Evolutionary conservation across 2,329 filamentous ascomycete genomes (phyloP).

Genomic region (Tolypocladium sp.): DNA sequence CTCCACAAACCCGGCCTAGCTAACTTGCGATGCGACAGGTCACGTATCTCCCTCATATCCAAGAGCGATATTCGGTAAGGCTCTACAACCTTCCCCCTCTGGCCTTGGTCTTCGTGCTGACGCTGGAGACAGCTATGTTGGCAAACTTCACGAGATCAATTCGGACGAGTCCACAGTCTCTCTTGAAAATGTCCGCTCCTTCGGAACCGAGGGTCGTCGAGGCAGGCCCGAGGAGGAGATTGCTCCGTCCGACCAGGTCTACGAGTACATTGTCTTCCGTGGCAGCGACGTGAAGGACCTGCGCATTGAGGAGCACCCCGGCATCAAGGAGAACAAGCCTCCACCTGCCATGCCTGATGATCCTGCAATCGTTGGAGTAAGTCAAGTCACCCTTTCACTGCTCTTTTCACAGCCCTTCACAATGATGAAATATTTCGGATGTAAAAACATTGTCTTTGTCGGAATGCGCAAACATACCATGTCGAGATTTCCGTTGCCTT

Average conservation of each 20-base stretch:
- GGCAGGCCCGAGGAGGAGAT: slow-evolving; percentile 74
- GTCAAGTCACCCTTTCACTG: slow-evolving; percentile 31
- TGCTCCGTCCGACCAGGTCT: slow-evolving; percentile 74
- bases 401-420: slow-evolving; percentile 20
- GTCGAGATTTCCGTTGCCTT: slow-evolving; percentile 99
- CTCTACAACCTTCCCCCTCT: slow-evolving; percentile 6
- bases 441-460: slow-evolving; percentile 71
- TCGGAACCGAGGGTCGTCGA: slow-evolving; percentile 85
- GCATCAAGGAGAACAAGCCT: slow-evolving; percentile 64
- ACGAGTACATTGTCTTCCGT: slow-evolving; percentile 98
- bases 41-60: slow-evolving; percentile 92
- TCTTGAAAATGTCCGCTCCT: slow-evolving; percentile 90
- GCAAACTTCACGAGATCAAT: slow-evolving; percentile 95
- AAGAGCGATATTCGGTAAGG: slow-evolving; percentile 93
- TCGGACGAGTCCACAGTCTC: slow-evolving; percentile 95
- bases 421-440: slow-evolving; percentile 98
- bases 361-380: slow-evolving; percentile 93
- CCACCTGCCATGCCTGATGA: slow-evolving; percentile 80
- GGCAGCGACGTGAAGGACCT: slow-evolving; percentile 98
- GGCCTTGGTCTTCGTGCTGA: slow-evolving; percentile 18
- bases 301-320: slow-evolving; percentile 76
- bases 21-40: slow-evolving; percentile 32
- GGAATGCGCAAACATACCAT: slow-evolving; percentile 88
- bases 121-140: slow-evolving; percentile 65
- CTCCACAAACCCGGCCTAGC: background rate